Percentiles rank a stretch among this genome's conserved stretches.
These are phyloP conservation scores for Aspergillus egyptiacus DNA, from an alignment of 495 filamentous ascomycete genomes.

Conservation along the genomic window DNA sequence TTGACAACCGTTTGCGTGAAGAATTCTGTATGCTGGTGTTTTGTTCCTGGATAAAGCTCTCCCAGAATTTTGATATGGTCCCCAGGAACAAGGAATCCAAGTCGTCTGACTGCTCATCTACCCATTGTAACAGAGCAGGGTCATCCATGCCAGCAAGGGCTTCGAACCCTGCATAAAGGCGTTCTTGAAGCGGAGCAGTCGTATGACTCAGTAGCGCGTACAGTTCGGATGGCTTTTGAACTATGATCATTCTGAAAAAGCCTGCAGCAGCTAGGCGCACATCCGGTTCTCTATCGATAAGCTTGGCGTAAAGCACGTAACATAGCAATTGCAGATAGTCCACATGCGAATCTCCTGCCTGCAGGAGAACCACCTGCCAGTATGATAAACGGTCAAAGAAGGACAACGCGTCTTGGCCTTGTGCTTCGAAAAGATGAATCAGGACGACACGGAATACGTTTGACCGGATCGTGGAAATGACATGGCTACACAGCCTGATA, in stretches of 20 bases:
- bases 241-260: constrained; percentile 82
- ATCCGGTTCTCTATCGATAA: constrained; percentile 56
- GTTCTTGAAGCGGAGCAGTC: constrained; percentile 59
- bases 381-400: constrained; percentile 83
- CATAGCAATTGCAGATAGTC: constrained; percentile 76
- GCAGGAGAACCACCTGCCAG: constrained; percentile 90
- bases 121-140: constrained; percentile 77
- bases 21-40: constrained; percentile 71
- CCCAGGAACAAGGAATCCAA: constrained; percentile 76
- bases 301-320: constrained; percentile 81
- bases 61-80: constrained; percentile 73
- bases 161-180: constrained; percentile 71
- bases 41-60: constrained; percentile 71
- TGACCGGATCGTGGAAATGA: constrained; percentile 63
- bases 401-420: constrained; percentile 56
- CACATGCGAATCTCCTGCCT: constrained; percentile 64
- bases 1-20: constrained; percentile 58
- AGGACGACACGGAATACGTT: constrained; percentile 72
- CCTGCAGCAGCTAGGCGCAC: constrained; percentile 75
- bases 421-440: constrained; percentile 75
- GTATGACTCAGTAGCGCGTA: constrained; percentile 63
- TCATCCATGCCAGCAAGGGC: constrained; percentile 84
- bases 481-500: constrained; percentile 80
- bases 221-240: constrained; percentile 87
- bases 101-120: constrained; percentile 75